These are phyloP conservation scores for Phialemoniopsis sp. DNA, from an alignment of 2,329 filamentous ascomycete genomes.

Conservation along the genomic window DNA sequence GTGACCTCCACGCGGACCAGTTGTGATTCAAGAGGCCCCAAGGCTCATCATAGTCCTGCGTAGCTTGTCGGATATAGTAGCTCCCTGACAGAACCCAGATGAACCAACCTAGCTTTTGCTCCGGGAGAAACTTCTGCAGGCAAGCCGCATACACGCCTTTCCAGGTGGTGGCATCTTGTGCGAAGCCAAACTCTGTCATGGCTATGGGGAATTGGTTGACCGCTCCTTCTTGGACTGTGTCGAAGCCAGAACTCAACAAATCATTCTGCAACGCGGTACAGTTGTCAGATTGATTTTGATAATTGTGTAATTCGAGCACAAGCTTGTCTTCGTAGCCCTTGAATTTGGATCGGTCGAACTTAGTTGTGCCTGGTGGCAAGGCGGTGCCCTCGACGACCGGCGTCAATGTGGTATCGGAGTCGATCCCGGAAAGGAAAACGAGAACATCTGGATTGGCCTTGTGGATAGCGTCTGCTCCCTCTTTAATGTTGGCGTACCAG, in stretches of 20 bases:
- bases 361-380: constrained; percentile 31
- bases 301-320: constrained; percentile 46
- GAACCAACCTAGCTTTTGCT: constrained; percentile 8
- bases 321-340: constrained; percentile 36
- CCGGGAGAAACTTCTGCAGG: constrained; percentile 24
- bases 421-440: constrained; percentile 46
- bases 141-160: constrained; percentile 27
- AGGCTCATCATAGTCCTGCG: constrained; percentile 3
- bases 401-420: constrained; percentile 40
- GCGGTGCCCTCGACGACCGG: constrained; percentile 36
- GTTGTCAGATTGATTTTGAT: constrained; percentile 32
- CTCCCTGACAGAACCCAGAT: constrained; percentile 6
- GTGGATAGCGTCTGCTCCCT: constrained; percentile 37
- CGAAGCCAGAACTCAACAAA: constrained; percentile 39
- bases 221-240: constrained; percentile 19
- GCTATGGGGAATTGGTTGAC: constrained; percentile 1
- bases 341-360: constrained; percentile 32
- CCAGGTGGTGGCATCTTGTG: constrained; percentile 23
- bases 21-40: constrained; percentile 7
- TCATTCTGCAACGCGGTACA: constrained; percentile 33
- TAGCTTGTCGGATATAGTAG: constrained; percentile 5
- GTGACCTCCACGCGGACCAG: constrained; percentile 6
- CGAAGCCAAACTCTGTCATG: constrained; percentile 26
- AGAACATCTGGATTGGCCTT: constrained; percentile 37
- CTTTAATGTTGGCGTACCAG: constrained; percentile 39